Base-by-base conservation (phyloP, 345 rosid species). In the Populus simonii region DNA sequence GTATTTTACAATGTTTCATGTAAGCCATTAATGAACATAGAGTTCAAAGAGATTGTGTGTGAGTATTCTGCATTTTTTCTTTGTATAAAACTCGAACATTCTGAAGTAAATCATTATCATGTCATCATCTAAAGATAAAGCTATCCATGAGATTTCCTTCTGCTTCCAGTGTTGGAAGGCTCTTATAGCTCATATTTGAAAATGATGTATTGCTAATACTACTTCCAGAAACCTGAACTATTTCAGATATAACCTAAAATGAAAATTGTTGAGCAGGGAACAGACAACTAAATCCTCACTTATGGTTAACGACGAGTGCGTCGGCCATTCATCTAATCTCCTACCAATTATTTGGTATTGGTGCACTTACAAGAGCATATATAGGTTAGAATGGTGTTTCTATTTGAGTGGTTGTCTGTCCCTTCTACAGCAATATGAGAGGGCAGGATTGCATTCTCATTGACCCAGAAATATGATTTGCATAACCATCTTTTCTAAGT, bases 391-490 rank as follows among this genome's bases (percentile, higher is more conserved):
- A 3, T n/a, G 63, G 29, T 23, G 63, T n/a, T 59, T 74, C 29
- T 29, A 33, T 41, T 33, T n/a, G 71, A 66, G 47, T 29, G 70
- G 69, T 31, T 76, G 65, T 61, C 67, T 31, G 66, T 45, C 75
- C 77, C 74, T 38, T 61, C 66, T 7, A 51, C 39, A 68, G 78
- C 76, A 27, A 27, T 27, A 67, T 68, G 80, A 85, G 53, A 76
- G 70, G 80, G 72, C 66, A 68, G 41, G 65, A 47, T 51, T 10
- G 20, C 72, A 66, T 43, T 18, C 16, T 31, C 51, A 38, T 53
- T 69, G 84, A 72, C 73, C 73, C 59, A 71, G 16, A 72, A 80
- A 72, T 29, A 53, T 49, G 66, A 59, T 79, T 77, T 68, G 27
- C 68, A 81, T 69, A 51, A 80, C 76, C 79, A 78, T 33, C 63